Evolutionary conservation across 1,284 basidiomycete species (phyloP).

Genomic region (Ustilago hordei): DNA sequence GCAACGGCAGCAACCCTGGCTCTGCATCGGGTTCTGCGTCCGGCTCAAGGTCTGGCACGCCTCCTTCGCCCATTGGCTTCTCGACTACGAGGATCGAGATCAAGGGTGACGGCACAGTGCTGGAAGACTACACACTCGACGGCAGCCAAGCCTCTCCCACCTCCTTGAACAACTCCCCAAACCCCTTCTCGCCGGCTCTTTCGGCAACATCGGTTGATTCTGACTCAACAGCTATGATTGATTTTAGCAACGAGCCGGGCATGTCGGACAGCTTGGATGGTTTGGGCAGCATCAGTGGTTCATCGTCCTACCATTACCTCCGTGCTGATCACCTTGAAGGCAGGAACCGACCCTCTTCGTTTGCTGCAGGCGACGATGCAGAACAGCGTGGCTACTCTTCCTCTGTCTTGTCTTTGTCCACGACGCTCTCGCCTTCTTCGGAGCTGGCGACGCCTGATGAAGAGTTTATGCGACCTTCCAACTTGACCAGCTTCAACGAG

Average conservation of each 20-base stretch:
- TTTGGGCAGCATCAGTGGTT: constrained; percentile 21
- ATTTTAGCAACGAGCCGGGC: constrained; percentile 16
- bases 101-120: constrained; percentile 41
- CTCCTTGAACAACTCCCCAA: constrained; percentile 55
- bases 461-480: constrained; percentile 52
- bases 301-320: constrained; percentile 32
- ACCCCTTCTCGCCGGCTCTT: constrained; percentile 55
- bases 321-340: constrained; percentile 33
- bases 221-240: constrained; percentile 52
- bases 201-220: constrained; percentile 57
- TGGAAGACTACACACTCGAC: constrained; percentile 57
- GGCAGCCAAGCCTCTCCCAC: constrained; percentile 56
- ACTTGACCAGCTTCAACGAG: constrained; percentile 61
- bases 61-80: constrained; percentile 39
- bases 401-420: constrained; percentile 42
- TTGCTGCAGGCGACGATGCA: constrained; percentile 27
- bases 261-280: constrained; percentile 37
- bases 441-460: constrained; percentile 52
- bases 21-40: constrained; percentile 37
- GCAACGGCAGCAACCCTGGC: constrained; percentile 23
- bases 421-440: constrained; percentile 46
- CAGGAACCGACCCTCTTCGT: constrained; percentile 32
- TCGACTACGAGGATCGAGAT: constrained; percentile 28
- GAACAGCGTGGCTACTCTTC: constrained; percentile 47
- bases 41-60: constrained; percentile 31